Base-by-base conservation (phyloP, 805 yeast genomes). In the Saccharomyces cerevisiae region DNA sequence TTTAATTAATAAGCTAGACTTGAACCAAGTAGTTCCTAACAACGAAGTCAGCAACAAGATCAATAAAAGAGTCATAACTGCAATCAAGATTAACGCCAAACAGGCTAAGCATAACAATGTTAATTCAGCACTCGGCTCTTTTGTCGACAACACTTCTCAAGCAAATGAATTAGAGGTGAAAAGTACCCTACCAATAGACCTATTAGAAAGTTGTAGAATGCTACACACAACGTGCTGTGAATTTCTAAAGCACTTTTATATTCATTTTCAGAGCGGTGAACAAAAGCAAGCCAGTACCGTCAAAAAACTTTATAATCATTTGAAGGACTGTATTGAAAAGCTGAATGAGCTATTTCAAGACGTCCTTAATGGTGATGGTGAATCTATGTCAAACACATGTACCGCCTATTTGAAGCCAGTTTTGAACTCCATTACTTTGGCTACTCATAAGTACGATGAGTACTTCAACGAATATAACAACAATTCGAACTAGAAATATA, bases 191-290 rank as follows among this genome's bases (percentile, higher is more conserved):
- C 76, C 75, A n/a, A 52, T 52, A 3, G 69, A 65, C 10, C 57
- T 75, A 1, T 53, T 79, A 10, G 87, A 83, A 50, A 74, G 77
- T 48, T 71, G 87, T 41, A 71, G 83, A 51, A 68, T 85, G 46
- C 76, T 85, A 14, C 91, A 87, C 64, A 80, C 85, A 0, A 85
- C 94, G 0, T 81, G 91, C 2, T 76, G 84, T 41, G 95, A 87
- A 66, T 87, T 87, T 64, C 69, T 87, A 46, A 79, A 82, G 54
- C 95, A 87, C 66, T 87, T 86, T 66, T 87, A 91, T 86, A 65
- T 77, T 1, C 84, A 82, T 64, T 80, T 80, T 60, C 79, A 78
- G 56, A 75, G 79, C 51, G 76, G 79, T 46, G 76, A 74, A 53
- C 70, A 77, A 1, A 67, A 77, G 43, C 78, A 78, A 51, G 79